Conservation (phyloP, 352 stramenopile species). For the Phytophthora sojae region DNA sequence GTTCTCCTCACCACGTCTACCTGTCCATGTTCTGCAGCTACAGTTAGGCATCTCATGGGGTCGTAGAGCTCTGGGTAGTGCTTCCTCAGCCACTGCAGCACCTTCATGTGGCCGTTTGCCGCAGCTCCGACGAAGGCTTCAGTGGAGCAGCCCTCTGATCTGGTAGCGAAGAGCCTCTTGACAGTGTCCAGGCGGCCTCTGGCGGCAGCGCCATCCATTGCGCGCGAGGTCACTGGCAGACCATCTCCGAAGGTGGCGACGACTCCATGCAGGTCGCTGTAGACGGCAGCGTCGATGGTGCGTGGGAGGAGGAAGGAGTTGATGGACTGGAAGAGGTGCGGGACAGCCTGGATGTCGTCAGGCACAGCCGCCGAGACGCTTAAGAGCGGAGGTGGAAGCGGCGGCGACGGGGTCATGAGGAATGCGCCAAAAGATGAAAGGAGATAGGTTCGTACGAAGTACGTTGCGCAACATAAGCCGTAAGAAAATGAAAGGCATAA, state of each 20-base stretch:
- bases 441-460: background rate
- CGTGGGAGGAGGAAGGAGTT: conserved; percentile 1
- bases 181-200: conserved; percentile 5
- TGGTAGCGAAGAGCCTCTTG: background rate
- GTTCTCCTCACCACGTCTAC: background rate
- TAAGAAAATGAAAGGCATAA: too few relatives aligned
- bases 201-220: conserved; percentile 20
- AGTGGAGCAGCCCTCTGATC: conserved; percentile 16
- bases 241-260: conserved; percentile 1
- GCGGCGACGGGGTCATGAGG: too few relatives aligned
- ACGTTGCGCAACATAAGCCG: too few relatives aligned
- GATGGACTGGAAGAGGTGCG: background rate
- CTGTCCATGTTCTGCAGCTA: background rate
- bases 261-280: conserved; percentile 6
- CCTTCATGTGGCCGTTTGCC: conserved; percentile 3
- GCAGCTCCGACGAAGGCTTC: conserved; percentile 2
- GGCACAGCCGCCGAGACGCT: background rate
- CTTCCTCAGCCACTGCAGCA: conserved; percentile 3
- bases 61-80: background rate
- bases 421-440: background rate
- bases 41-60: background rate
- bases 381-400: background rate
- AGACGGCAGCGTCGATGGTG: conserved; percentile 18
- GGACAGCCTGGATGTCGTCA: background rate
- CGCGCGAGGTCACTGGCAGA: conserved; percentile 1